Evolutionary conservation across 2,329 filamentous ascomycete genomes (phyloP).

Genomic region (Aureobasidium sp.): DNA sequence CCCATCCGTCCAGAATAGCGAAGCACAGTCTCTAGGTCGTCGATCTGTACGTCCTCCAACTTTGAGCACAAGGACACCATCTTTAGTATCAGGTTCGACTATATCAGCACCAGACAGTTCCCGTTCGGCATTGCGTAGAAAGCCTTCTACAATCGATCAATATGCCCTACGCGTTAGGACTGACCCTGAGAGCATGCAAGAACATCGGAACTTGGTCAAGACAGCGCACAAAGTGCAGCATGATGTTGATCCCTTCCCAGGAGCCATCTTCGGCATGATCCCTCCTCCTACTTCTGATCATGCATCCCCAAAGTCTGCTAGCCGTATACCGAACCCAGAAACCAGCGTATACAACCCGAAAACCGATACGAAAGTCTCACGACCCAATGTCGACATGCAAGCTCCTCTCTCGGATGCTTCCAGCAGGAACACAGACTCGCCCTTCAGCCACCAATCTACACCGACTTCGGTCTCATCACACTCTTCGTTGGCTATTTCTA

Average conservation of each 20-base stretch:
- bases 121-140: conserved; percentile 37
- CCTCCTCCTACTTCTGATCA: conserved; percentile 5
- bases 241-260: conserved; percentile 11
- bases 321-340: not conserved
- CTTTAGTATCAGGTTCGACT: conserved; percentile 43
- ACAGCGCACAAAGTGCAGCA: not conserved
- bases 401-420: conserved; percentile 39
- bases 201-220: conserved; percentile 17
- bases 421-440: conserved; percentile 67
- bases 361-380: not conserved
- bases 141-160: conserved; percentile 38
- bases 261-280: conserved; percentile 13
- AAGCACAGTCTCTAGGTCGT: not conserved
- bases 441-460: conserved; percentile 71
- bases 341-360: not conserved
- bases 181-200: conserved; percentile 17
- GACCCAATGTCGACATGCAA: not conserved
- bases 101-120: conserved; percentile 41
- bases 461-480: conserved; percentile 72
- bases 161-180: conserved; percentile 22
- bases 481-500: conserved; percentile 52
- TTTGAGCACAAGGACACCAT: conserved; percentile 36
- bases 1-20: not conserved
- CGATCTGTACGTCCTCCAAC: conserved; percentile 13
- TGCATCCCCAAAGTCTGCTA: not conserved